Evolutionary conservation across 164 flowering plant species (phyloP), one percentile per base, ranked within the genome.

Genomic region (Magnolia changhungtana): DNA sequence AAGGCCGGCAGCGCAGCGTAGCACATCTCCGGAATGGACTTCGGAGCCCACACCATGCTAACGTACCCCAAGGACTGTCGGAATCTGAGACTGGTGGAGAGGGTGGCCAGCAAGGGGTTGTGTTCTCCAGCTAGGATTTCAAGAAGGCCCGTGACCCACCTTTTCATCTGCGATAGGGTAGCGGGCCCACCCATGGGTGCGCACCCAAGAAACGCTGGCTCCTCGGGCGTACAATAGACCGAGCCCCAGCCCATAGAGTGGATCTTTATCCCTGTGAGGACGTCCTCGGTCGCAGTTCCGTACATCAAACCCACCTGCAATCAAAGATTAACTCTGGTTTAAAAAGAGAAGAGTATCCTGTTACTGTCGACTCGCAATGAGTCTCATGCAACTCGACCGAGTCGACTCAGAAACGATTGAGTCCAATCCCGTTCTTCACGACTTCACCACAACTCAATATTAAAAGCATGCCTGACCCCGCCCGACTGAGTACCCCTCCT

Each of bases 111-210:
- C n/a, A 88, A 31, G 14, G 93, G 93, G 76, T 75, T 85, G 23
- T 78, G 76, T 10, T 29, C 52, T 73, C 81, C 74, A 76, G 86
- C 37, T 0, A 88, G 74, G 63, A 88, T 79, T 81, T 90, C 93
- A 9, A 88, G 79, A 2, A 88, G 69, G 16, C 96, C 96, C 0
- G 87, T 83, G 77, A 83, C 71, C 96, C 96, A 90, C 75, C 96
- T 84, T 77, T 88, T 88, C 69, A 73, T 76, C 74, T 90, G 94
- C 27, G 67, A 72, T 83, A 87, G 2, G 50, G 81, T n/a, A 0
- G 58, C 75, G 1, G 89, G 88, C 10, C 85, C 85, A 52, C 74
- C 78, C 0, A 81, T 2, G 0, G 94, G 91, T 0, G 89, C 86
- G 21, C 86, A 86, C 0, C 96, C 96, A 0, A 90, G 81, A 72